Conservation (phyloP, 2,329 filamentous ascomycete species). For the Pseudogymnoascus sp. region DNA sequence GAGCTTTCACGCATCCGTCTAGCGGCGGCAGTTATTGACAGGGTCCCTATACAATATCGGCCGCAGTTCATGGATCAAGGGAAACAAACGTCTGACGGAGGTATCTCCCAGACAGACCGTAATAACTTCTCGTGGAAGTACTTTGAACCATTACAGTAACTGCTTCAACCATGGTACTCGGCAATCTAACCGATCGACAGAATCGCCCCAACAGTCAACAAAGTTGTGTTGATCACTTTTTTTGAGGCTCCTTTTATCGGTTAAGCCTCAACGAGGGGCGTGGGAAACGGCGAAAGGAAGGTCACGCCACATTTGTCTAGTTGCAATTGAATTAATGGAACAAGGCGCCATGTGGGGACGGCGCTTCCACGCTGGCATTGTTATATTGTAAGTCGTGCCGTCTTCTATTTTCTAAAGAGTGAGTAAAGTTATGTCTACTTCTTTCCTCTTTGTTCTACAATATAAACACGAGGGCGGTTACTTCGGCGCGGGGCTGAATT, state of each 20-base stretch:
- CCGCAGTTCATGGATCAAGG: neutral
- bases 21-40: constrained; percentile 1
- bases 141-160: neutral
- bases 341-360: neutral
- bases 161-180: neutral
- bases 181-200: neutral
- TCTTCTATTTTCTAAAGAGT: neutral
- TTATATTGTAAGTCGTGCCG: neutral
- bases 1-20: neutral
- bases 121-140: neutral
- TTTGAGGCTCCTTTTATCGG: neutral
- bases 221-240: neutral
- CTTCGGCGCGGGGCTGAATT: neutral
- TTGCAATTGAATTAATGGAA: neutral
- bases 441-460: neutral
- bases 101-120: neutral
- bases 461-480: neutral
- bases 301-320: neutral
- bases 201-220: neutral
- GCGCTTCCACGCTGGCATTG: neutral
- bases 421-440: neutral
- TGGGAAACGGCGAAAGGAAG: neutral
- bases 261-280: neutral
- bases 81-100: neutral
- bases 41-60: neutral